A percentile compares a stretch with the other conserved stretches of the same genome.
Evolutionary conservation across 148 eudicot species (phyloP).

Genomic region (Amaranthus cruentus): DNA sequence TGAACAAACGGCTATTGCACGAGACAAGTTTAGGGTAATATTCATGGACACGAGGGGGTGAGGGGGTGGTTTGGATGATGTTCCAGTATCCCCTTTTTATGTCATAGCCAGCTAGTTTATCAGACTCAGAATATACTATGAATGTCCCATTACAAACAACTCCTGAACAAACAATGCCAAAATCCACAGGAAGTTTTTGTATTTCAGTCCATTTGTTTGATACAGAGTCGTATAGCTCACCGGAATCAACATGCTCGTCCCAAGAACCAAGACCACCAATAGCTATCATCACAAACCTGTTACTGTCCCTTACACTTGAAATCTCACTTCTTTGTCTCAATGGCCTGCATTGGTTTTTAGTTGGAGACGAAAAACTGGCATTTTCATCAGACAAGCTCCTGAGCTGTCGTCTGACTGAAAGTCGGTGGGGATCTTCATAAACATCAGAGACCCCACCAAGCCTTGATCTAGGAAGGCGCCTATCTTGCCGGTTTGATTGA

Average conservation of each 20-base stretch:
- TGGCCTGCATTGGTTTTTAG: constrained; percentile 41
- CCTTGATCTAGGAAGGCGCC: constrained; percentile 61
- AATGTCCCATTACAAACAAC: constrained; percentile 65
- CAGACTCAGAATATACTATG: constrained; percentile 79
- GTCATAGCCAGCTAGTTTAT: constrained; percentile 77
- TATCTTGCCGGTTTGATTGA: constrained; percentile 63
- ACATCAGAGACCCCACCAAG: constrained; percentile 82
- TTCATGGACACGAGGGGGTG: constrained; percentile 84
- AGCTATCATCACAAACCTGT: constrained; percentile 65
- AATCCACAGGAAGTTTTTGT: constrained; percentile 69
- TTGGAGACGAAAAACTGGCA: constrained; percentile 26
- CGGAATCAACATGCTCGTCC: constrained; percentile 90
- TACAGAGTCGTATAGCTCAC: constrained; percentile 73
- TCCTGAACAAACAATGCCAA: constrained; percentile 81
- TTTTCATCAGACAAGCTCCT: constrained; percentile 58
- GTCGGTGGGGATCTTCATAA: constrained; percentile 93
- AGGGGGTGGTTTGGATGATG: constrained; percentile 53
- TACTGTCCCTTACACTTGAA: constrained; percentile 41
- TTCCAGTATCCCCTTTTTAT: constrained; percentile 82
- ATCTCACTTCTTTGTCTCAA: constrained; percentile 47
- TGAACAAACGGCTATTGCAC: constrained; percentile 50
- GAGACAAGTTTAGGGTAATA: constrained; percentile 81
- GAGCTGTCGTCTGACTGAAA: constrained; percentile 78
- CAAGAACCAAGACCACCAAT: constrained; percentile 88
- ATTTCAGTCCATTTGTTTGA: constrained; percentile 94